Percentiles rank a stretch among this genome's conserved stretches.
These are phyloP conservation scores for Kodamaea kaohsiungensis DNA, from an alignment of 805 yeast genomes.

Conservation along the genomic window DNA sequence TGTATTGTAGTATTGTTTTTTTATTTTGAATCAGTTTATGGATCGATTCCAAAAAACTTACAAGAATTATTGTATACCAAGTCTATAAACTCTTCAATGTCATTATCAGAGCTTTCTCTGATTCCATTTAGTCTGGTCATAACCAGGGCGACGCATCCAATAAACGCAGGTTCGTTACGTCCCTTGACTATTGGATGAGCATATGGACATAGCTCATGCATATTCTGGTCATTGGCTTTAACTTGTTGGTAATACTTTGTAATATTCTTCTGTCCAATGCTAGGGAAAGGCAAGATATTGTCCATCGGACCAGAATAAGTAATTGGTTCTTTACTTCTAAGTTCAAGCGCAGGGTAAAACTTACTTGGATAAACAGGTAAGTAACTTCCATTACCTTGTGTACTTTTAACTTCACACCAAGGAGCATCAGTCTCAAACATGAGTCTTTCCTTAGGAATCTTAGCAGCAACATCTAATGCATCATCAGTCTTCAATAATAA, in stretches of 20 bases:
- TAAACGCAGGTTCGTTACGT: conserved; percentile 89
- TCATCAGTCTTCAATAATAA: conserved; percentile 83
- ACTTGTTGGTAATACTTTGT: conserved; percentile 24
- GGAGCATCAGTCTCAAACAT: conserved; percentile 96
- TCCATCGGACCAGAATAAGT: conserved; percentile 36
- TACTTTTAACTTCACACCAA: conserved; percentile 94
- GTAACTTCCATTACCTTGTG: conserved; percentile 76
- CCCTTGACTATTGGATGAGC: conserved; percentile 64
- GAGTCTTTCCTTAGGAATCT: conserved; percentile 69
- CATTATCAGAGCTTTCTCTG: conserved; percentile 21
- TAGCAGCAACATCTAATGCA: conserved; percentile 62
- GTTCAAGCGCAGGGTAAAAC: conserved; percentile 46
- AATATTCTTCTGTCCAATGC: conserved; percentile 65
- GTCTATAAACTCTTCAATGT: conserved; percentile 34
- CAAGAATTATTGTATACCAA: conserved; percentile 36
- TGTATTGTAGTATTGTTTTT: too few species aligned
- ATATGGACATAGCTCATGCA: conserved; percentile 21
- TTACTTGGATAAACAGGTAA: conserved; percentile 59
- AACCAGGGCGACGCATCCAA: conserved; percentile 72
- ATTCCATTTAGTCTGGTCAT: conserved; percentile 34
- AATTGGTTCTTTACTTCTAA: conserved; percentile 11
- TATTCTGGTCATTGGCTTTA: neutral
- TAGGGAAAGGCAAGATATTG: conserved; percentile 59
- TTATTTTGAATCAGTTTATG: too few species aligned
- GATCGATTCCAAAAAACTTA: conserved; percentile 24